Evolutionary conservation across 2,329 filamentous ascomycete species (phyloP).

Genomic region (Tolypocladium amazonense): DNA sequence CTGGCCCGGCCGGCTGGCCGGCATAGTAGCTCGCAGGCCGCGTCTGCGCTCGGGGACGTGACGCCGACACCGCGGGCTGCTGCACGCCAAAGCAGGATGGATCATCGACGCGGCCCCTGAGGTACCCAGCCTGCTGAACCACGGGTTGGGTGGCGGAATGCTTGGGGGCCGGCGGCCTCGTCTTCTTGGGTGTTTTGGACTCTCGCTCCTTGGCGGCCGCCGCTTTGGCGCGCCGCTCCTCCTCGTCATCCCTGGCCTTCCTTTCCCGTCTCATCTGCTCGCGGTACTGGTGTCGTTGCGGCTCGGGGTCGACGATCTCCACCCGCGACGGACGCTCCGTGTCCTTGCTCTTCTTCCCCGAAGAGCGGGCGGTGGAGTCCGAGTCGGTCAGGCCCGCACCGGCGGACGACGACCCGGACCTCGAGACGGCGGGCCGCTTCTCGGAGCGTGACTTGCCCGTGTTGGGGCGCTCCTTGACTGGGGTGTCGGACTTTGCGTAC

Average conservation of each 20-base stretch:
- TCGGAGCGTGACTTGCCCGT: constrained; percentile 37
- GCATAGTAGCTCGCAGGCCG: constrained; percentile 25
- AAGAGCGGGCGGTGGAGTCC: constrained; percentile 30
- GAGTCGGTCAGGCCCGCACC: constrained; percentile 27
- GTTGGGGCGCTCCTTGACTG: constrained; percentile 39
- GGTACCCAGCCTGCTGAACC: constrained; percentile 17
- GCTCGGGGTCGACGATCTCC: constrained; percentile 9
- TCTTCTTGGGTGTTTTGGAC: constrained; percentile 15
- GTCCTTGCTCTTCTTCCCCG: constrained; percentile 16
- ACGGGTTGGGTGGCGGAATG: constrained; percentile 22
- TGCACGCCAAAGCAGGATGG: constrained; percentile 24
- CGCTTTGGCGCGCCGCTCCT: constrained; percentile 3
- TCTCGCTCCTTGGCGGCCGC: constrained; percentile 11
- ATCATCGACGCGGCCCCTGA: constrained; percentile 21
- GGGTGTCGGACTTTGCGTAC: constrained; percentile 38
- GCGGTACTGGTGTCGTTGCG: constrained; percentile 13
- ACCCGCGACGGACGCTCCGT: constrained; percentile 9
- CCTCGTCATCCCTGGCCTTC: constrained; percentile 13
- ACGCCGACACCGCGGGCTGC: constrained; percentile 19
- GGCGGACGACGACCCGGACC: constrained; percentile 25
- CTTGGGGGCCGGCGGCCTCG: constrained; percentile 16
- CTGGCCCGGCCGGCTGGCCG: constrained; percentile 16
- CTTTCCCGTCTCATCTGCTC: constrained; percentile 17
- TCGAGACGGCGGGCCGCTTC: constrained; percentile 18
- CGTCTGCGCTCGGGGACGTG: constrained; percentile 21